A percentile compares a stretch with the other conserved stretches of the same genome.
phyloP scores from a whole-genome alignment of 1,139 yeast genomes.

The Zygotorulaspora mrakii region DNA sequence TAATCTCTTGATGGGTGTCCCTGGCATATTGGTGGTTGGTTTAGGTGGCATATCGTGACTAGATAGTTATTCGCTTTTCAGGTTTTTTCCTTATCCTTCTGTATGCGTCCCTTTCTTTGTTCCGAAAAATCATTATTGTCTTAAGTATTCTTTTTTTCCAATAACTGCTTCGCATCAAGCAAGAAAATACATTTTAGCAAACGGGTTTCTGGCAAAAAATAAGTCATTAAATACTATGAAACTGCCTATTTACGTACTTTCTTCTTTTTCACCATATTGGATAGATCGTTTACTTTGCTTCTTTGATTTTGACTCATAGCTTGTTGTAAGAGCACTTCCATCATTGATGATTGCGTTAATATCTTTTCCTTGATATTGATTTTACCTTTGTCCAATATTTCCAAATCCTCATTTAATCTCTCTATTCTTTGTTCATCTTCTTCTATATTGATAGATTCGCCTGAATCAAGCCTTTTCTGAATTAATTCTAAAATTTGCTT shows the following conservation, averaged over 20 bases:
- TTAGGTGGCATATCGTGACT: constrained; percentile 6
- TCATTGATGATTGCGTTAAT: constrained; percentile 37
- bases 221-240: constrained; percentile 3
- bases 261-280: constrained; percentile 51
- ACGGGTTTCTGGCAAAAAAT: too few relatives aligned
- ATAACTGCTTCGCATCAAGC: too few relatives aligned
- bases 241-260: constrained; percentile 16
- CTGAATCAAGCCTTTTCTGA: constrained; percentile 34
- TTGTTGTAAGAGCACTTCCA: constrained; percentile 36
- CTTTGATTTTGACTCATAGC: constrained; percentile 20
- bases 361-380: constrained; percentile 17
- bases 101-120: too few relatives aligned
- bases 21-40: constrained; percentile 32
- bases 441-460: constrained; percentile 21
- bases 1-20: constrained; percentile 15
- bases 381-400: constrained; percentile 54
- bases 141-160: too few relatives aligned
- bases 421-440: constrained; percentile 31
- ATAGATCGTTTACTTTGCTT: constrained; percentile 50
- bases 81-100: too few relatives aligned
- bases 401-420: constrained; percentile 38
- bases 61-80: too few relatives aligned
- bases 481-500: constrained; percentile 60
- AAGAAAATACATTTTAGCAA: not conserved
- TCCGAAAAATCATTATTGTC: too few relatives aligned